Conservation (phyloP, 371 early-diverging fungal genomes). For the Mucor piriformis region DNA sequence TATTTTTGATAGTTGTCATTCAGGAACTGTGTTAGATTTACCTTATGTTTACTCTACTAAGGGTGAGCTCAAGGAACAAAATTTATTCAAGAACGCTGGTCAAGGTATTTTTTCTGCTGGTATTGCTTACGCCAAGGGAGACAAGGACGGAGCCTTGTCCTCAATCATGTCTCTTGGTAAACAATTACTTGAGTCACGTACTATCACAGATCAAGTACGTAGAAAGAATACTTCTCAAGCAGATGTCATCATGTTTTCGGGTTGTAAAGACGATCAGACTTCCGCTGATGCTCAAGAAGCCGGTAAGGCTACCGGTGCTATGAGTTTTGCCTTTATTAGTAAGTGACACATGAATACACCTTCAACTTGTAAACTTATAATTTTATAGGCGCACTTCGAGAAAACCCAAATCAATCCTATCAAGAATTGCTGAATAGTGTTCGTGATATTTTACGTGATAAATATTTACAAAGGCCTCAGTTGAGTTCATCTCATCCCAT, state of each 20-base stretch:
- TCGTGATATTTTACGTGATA: slow-evolving; percentile 70
- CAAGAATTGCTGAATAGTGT: slow-evolving; percentile 75
- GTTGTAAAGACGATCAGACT: slow-evolving; percentile 91
- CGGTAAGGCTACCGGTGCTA: slow-evolving; percentile 71
- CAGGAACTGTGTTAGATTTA: slow-evolving; percentile 85
- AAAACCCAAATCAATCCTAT: slow-evolving; percentile 72
- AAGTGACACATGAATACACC: slow-evolving; percentile 10
- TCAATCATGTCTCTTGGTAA: slow-evolving; percentile 55
- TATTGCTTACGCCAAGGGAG: slow-evolving; percentile 53
- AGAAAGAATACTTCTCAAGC: slow-evolving; percentile 60
- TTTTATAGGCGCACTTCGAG: slow-evolving; percentile 47
- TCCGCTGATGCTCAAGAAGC: slow-evolving; percentile 80
- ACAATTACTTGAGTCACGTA: slow-evolving; percentile 42
- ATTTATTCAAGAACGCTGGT: slow-evolving; percentile 54
- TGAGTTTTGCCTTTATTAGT: slow-evolving; percentile 81
- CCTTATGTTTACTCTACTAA: slow-evolving; percentile 81
- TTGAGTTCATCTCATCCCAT: slow-evolving; percentile 77
- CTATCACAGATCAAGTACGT: slow-evolving; percentile 38
- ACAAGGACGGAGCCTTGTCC: slow-evolving; percentile 43
- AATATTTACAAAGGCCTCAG: slow-evolving; percentile 85
- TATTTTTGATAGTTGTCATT: slow-evolving; percentile 87
- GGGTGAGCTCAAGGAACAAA: slow-evolving; percentile 64
- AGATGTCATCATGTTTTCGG: slow-evolving; percentile 87
- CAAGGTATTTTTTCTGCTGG: slow-evolving; percentile 53
- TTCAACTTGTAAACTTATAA: not conserved